These are phyloP conservation scores for Yamadazyma blattariae DNA, from an alignment of 1,139 yeast species.

Conservation along the genomic window DNA sequence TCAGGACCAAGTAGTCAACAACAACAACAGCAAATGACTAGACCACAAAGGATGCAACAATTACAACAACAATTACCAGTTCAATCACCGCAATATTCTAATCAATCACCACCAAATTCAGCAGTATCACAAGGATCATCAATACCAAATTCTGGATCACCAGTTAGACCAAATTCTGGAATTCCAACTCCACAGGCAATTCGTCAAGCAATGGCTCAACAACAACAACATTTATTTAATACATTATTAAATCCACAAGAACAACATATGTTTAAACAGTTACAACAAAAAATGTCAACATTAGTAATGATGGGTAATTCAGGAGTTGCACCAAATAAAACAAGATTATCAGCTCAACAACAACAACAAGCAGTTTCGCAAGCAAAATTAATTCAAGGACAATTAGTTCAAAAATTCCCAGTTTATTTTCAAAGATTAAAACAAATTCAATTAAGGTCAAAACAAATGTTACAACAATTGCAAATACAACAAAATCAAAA, in stretches of 20 bases:
- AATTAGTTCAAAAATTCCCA: slow-evolving; percentile 43
- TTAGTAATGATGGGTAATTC: slow-evolving; percentile 45
- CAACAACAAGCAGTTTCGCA: slow-evolving; percentile 47
- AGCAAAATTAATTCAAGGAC: slow-evolving; percentile 43
- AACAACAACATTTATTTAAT: slow-evolving; percentile 47
- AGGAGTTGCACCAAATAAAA: slow-evolving; percentile 45
- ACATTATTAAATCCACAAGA: slow-evolving; percentile 42
- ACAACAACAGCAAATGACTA: slow-evolving; percentile 2
- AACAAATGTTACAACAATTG: slow-evolving; percentile 20
- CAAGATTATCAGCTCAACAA: slow-evolving; percentile 42
- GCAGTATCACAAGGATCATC: neutral
- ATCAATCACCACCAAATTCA: slow-evolving; percentile 3
- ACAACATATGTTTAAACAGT: slow-evolving; percentile 42
- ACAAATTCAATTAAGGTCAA: slow-evolving; percentile 37
- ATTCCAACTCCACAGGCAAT: slow-evolving; percentile 9
- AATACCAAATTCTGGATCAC: slow-evolving; percentile 9
- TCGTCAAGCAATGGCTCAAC: slow-evolving; percentile 32
- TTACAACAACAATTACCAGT: slow-evolving; percentile 22
- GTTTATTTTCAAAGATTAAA: slow-evolving; percentile 43
- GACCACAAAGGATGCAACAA: slow-evolving; percentile 15
- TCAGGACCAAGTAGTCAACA: no score
- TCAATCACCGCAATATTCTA: slow-evolving; percentile 19
- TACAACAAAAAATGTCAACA: slow-evolving; percentile 41
- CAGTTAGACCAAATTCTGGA: slow-evolving; percentile 1
- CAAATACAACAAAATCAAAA: slow-evolving; percentile 12